Evolutionary conservation across 176 grass and related monocot species (phyloP).

Genomic region (Chrysopogon serrulatus): DNA sequence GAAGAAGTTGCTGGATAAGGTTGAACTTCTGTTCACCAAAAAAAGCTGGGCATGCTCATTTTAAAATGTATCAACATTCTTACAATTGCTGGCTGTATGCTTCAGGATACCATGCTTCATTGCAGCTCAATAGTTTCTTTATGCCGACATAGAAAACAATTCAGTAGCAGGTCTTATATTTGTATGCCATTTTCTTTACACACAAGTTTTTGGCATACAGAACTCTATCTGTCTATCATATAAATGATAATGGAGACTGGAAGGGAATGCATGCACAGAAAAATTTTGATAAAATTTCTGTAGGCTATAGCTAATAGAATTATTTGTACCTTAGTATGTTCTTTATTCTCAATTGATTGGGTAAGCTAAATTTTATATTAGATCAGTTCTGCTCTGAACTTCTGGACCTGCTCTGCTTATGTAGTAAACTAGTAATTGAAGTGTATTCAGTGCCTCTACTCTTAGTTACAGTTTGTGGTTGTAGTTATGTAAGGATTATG

Average conservation of each 20-base stretch:
- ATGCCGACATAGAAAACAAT: neutral
- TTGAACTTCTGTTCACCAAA: conserved; percentile 2
- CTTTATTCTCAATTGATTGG: neutral
- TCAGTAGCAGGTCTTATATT: neutral
- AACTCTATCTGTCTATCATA: neutral
- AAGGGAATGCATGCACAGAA: neutral
- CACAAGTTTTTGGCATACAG: neutral
- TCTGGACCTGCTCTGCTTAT: neutral
- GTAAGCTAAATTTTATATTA: neutral
- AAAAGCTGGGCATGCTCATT: neutral
- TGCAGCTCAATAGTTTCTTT: neutral
- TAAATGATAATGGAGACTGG: neutral
- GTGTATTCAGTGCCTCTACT: neutral
- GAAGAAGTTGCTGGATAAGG: conserved; percentile 71
- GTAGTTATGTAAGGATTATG: neutral
- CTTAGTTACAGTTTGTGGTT: conserved; percentile 5
- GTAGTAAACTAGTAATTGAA: neutral
- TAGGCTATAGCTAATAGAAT: neutral
- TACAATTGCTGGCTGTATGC: neutral
- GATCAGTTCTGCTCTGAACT: neutral
- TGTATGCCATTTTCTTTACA: neutral
- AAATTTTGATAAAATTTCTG: neutral
- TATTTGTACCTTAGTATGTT: neutral
- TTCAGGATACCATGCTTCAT: neutral
- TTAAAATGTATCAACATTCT: neutral